These are phyloP conservation scores for Isatis tinctoria DNA, from an alignment of 345 rosid species.

Conservation along the genomic window DNA sequence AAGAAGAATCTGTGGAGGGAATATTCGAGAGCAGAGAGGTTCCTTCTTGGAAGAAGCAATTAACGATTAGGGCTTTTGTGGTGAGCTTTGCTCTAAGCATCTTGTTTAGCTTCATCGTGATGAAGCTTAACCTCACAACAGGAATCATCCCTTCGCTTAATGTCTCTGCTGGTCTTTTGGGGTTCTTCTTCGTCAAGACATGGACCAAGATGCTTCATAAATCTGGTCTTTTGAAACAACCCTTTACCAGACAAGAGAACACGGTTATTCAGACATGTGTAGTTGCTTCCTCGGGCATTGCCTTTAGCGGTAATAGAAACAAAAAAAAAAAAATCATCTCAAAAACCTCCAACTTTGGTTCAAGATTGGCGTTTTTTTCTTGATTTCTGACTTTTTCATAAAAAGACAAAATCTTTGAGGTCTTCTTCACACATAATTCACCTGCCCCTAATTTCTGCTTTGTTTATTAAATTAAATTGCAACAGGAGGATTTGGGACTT, in stretches of 20 bases:
- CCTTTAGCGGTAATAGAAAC: constrained; percentile 70
- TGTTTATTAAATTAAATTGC: neutral
- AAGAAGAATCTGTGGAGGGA: constrained; percentile 40
- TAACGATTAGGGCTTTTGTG: constrained; percentile 58
- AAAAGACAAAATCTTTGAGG: constrained; percentile 7
- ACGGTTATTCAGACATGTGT: constrained; percentile 86
- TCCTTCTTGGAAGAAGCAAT: constrained; percentile 56
- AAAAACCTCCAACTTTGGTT: neutral
- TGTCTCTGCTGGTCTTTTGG: constrained; percentile 66
- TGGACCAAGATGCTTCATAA: constrained; percentile 55
- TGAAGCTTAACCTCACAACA: constrained; percentile 64
- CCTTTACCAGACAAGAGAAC: constrained; percentile 83
- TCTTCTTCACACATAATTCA: constrained; percentile 17
- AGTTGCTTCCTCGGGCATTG: constrained; percentile 93
- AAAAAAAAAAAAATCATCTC: neutral
- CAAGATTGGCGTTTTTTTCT: neutral
- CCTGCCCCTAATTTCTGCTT: constrained; percentile 2
- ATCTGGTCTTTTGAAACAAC: constrained; percentile 56
- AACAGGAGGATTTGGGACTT: constrained; percentile 80
- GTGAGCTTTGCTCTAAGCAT: constrained; percentile 52
- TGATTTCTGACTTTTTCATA: constrained; percentile 7
- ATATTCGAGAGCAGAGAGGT: constrained; percentile 43
- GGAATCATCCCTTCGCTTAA: constrained; percentile 77
- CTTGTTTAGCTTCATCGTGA: constrained; percentile 57
- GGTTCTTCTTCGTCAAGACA: constrained; percentile 57